These are phyloP conservation scores for Prunus mongolica DNA, from an alignment of 306 rosid genomes.

Conservation along the genomic window DNA sequence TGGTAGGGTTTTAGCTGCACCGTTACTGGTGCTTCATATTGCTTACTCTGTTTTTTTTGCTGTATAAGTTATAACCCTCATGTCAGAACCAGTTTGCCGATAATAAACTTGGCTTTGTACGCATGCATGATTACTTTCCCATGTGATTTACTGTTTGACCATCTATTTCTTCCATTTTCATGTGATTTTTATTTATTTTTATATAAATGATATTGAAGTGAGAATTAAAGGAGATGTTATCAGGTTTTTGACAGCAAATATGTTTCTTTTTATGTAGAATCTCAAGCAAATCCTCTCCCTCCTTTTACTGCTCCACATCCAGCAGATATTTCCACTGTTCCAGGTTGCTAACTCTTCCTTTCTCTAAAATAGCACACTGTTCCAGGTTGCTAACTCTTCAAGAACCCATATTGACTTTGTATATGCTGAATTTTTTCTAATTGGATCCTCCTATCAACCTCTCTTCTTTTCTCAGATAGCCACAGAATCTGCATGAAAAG, in stretches of 20 bases:
- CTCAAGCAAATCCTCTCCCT: too few relatives aligned
- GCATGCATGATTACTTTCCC: background rate
- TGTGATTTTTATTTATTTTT: background rate
- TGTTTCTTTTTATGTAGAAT: too few relatives aligned
- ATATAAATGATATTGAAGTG: background rate
- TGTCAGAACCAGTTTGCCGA: background rate
- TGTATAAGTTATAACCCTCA: background rate
- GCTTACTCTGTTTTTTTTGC: background rate
- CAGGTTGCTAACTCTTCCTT: too few relatives aligned
- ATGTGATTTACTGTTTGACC: background rate
- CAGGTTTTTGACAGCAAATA: background rate
- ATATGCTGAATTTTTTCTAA: conserved; percentile 34
- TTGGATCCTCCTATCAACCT: conserved; percentile 53
- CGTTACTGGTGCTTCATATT: too few relatives aligned
- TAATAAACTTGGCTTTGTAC: background rate
- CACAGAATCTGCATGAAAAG: conserved; percentile 52
- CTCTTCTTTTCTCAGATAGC: conserved; percentile 29
- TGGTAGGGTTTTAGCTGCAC: too few relatives aligned
- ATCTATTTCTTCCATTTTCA: background rate
- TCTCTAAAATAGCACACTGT: too few relatives aligned
- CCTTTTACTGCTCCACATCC: too few relatives aligned
- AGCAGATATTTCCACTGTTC: too few relatives aligned
- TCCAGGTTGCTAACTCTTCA: conserved; percentile 24
- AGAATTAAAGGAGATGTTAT: background rate
- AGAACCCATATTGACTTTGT: conserved; percentile 56